Percentiles rank a stretch among this genome's conserved stretches.
Conservation (phyloP, 768 basidiomycete species). For the Pisolithus albus region DNA sequence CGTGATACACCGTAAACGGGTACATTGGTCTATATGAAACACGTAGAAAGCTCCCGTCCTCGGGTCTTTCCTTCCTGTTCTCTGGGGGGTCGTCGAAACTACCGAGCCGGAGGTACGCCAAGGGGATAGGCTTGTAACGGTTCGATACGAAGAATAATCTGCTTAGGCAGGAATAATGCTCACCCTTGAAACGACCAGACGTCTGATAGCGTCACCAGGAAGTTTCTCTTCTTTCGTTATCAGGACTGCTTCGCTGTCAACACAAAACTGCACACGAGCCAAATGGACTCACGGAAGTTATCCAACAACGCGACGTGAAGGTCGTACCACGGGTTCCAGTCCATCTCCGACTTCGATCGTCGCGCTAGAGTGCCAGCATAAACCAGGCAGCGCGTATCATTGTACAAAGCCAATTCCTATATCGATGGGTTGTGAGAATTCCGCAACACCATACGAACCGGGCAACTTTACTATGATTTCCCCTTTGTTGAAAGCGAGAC, state of each 20-base stretch:
- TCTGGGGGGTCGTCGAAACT: slow-evolving; percentile 56
- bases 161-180: slow-evolving; percentile 17
- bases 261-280: background rate
- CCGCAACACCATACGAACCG: background rate
- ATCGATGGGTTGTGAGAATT: slow-evolving; percentile 3
- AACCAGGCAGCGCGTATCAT: slow-evolving; percentile 66
- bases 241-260: slow-evolving; percentile 41
- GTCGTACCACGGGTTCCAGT: slow-evolving; percentile 67
- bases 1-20: slow-evolving; percentile 75
- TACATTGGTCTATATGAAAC: slow-evolving; percentile 51
- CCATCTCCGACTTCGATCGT: slow-evolving; percentile 54
- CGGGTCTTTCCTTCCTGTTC: slow-evolving; percentile 52
- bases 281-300: slow-evolving; percentile 55
- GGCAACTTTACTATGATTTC: slow-evolving; percentile 61
- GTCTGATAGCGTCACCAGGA: slow-evolving; percentile 39
- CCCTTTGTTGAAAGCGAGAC: slow-evolving; percentile 63
- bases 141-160: slow-evolving; percentile 4
- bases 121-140: slow-evolving; percentile 59
- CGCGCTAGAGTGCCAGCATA: slow-evolving; percentile 61
- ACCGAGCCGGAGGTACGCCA: slow-evolving; percentile 71
- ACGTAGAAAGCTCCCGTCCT: slow-evolving; percentile 51
- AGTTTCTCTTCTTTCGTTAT: slow-evolving; percentile 56
- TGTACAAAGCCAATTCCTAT: slow-evolving; percentile 73
- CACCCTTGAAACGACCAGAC: slow-evolving; percentile 64
- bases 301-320: slow-evolving; percentile 63